Conservation (phyloP, 164 flowering plant species). For the Vitis amurensis region DNA sequence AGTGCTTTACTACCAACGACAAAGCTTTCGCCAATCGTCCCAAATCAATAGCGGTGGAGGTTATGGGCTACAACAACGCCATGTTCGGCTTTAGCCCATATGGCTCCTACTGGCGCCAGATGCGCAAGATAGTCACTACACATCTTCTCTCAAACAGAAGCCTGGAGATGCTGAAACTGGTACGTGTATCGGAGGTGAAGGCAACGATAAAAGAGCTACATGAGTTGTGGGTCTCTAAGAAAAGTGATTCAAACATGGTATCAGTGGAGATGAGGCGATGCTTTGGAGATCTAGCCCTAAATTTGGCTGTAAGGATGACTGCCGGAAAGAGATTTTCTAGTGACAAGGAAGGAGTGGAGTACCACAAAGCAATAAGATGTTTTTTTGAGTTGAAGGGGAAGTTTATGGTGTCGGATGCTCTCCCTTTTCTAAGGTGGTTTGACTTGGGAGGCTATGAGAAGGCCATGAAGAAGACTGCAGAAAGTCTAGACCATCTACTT, state of each 20-base stretch:
- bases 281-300: conserved; percentile 27
- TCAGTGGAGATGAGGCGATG: conserved; percentile 23
- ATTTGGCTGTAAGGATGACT: conserved; percentile 24
- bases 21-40: conserved; percentile 29
- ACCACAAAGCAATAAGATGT: conserved; percentile 14
- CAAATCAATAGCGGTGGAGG: not conserved
- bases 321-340: conserved; percentile 28
- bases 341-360: conserved; percentile 13
- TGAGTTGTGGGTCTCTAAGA: conserved; percentile 4
- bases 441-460: conserved; percentile 36
- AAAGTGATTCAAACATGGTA: not conserved
- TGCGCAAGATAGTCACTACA: conserved; percentile 28
- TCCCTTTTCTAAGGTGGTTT: conserved; percentile 34
- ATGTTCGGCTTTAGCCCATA: conserved; percentile 31
- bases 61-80: conserved; percentile 32
- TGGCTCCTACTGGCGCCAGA: conserved; percentile 37
- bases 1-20: conserved; percentile 37
- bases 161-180: conserved; percentile 24
- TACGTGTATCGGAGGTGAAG: conserved; percentile 15
- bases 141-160: conserved; percentile 31
- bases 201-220: conserved; percentile 12
- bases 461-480: conserved; percentile 31
- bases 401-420: conserved; percentile 23
- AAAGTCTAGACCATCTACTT: conserved; percentile 20
- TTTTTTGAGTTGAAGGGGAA: conserved; percentile 16